Conservation (phyloP, 2,329 filamentous ascomycete genomes). For the Tolypocladium tundrense region DNA sequence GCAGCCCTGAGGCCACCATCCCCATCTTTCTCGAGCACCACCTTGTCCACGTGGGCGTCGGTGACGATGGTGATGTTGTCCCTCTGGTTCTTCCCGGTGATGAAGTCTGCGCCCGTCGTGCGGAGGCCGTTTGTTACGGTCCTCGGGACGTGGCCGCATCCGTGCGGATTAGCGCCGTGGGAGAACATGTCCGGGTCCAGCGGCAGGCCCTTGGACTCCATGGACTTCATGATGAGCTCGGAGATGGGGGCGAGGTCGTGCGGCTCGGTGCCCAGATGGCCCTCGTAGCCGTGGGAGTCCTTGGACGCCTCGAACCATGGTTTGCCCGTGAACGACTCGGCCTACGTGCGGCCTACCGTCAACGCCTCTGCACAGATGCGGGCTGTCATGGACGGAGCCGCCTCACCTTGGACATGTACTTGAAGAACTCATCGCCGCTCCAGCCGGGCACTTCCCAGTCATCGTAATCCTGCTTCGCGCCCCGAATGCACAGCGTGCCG, state of each 20-base stretch:
- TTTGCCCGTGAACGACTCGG: constrained; percentile 48
- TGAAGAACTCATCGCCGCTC: constrained; percentile 46
- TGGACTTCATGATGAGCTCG: constrained; percentile 41
- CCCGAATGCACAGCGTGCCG: constrained; percentile 38
- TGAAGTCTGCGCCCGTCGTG: constrained; percentile 43
- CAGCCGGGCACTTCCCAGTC: constrained; percentile 46
- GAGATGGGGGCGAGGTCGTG: constrained; percentile 51
- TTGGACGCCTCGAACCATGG: constrained; percentile 42
- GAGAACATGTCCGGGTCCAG: constrained; percentile 51
- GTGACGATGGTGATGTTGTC: constrained; percentile 37
- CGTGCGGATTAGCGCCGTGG: constrained; percentile 36
- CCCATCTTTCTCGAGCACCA: constrained; percentile 30
- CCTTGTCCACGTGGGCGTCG: constrained; percentile 39
- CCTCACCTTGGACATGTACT: constrained; percentile 42
- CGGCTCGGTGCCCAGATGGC: constrained; percentile 44
- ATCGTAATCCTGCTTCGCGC: constrained; percentile 37
- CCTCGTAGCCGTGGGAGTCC: constrained; percentile 37
- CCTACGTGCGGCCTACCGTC: constrained; percentile 13
- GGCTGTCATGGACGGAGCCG: not conserved
- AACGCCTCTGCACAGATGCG: not conserved
- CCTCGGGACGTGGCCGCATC: constrained; percentile 43
- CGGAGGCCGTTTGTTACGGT: constrained; percentile 42
- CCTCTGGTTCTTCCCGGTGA: constrained; percentile 25
- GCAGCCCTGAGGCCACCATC: constrained; percentile 29
- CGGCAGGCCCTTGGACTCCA: constrained; percentile 41